A percentile compares a stretch with the other conserved stretches of the same genome.
These are phyloP conservation scores for Trametes sanguinea DNA, from an alignment of 768 basidiomycete species.

Conservation along the genomic window DNA sequence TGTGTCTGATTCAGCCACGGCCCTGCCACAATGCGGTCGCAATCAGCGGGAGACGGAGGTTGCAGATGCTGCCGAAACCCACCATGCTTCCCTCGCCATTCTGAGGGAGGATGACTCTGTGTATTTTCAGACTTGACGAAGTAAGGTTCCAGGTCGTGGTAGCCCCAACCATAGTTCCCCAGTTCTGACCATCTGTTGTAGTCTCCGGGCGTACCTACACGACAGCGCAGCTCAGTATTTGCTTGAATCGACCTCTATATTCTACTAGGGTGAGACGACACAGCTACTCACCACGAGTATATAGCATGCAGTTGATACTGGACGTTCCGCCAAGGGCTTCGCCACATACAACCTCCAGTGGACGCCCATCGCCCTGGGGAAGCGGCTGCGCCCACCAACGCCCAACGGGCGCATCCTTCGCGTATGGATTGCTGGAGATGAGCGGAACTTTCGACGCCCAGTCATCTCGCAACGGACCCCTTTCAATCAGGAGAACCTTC, in stretches of 20 bases:
- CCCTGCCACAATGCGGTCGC: background rate
- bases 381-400: conserved; percentile 8
- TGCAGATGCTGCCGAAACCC: background rate
- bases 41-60: background rate
- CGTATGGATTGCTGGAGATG: conserved; percentile 28
- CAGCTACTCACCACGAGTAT: conserved; percentile 28
- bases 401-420: conserved; percentile 16
- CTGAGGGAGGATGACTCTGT: background rate
- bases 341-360: conserved; percentile 24
- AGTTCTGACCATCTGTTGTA: conserved; percentile 34
- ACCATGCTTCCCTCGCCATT: background rate
- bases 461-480: conserved; percentile 36
- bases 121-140: conserved; percentile 37
- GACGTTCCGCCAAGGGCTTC: conserved; percentile 46
- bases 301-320: conserved; percentile 46
- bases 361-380: background rate
- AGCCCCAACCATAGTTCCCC: conserved; percentile 39
- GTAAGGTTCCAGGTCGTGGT: conserved; percentile 36
- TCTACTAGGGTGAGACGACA: too few relatives aligned
- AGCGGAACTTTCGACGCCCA: conserved; percentile 30
- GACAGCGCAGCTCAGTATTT: background rate
- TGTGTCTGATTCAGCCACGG: background rate
- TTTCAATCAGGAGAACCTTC: conserved; percentile 56
- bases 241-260: too few relatives aligned
- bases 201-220: conserved; percentile 27